phyloP scores from a whole-genome alignment of 2,329 filamentous ascomycete genomes.

The Neonectria sp. region DNA sequence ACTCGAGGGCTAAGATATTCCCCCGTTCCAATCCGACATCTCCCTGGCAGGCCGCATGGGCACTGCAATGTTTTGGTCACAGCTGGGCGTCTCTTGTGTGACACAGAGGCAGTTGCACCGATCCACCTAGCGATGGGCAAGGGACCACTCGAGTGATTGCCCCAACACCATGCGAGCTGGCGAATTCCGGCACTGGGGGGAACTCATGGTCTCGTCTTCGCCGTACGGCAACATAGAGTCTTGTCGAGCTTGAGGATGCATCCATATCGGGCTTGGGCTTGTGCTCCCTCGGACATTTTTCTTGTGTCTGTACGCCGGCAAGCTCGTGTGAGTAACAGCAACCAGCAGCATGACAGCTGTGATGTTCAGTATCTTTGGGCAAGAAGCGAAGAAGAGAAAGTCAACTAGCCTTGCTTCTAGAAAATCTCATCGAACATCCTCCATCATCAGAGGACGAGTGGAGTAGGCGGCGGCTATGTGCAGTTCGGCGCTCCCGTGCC shows the following conservation, averaged over 20 bases:
- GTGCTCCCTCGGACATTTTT: conserved; percentile 57
- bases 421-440: conserved; percentile 35
- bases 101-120: background rate
- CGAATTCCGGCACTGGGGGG: conserved; percentile 22
- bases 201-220: conserved; percentile 20
- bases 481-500: conserved; percentile 32
- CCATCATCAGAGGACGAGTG: conserved; percentile 28
- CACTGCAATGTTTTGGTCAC: background rate
- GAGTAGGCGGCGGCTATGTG: conserved; percentile 40
- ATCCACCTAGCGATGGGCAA: conserved; percentile 9
- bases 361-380: conserved; percentile 20
- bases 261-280: conserved; percentile 45
- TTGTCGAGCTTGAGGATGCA: conserved; percentile 32
- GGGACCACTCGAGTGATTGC: conserved; percentile 24
- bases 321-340: conserved; percentile 55
- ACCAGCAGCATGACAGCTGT: conserved; percentile 43
- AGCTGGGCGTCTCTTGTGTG: conserved; percentile 14
- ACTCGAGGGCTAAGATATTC: conserved; percentile 21
- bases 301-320: conserved; percentile 57
- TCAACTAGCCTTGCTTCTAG: conserved; percentile 37
- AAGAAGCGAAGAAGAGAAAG: conserved; percentile 19
- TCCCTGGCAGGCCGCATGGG: conserved; percentile 3
- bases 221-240: conserved; percentile 18
- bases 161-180: conserved; percentile 27
- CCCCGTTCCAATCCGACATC: background rate